A percentile compares a stretch with the other conserved stretches of the same genome.
These are phyloP conservation scores for Remersonia thermophila DNA, from an alignment of 2,329 filamentous ascomycete genomes.

Conservation along the genomic window DNA sequence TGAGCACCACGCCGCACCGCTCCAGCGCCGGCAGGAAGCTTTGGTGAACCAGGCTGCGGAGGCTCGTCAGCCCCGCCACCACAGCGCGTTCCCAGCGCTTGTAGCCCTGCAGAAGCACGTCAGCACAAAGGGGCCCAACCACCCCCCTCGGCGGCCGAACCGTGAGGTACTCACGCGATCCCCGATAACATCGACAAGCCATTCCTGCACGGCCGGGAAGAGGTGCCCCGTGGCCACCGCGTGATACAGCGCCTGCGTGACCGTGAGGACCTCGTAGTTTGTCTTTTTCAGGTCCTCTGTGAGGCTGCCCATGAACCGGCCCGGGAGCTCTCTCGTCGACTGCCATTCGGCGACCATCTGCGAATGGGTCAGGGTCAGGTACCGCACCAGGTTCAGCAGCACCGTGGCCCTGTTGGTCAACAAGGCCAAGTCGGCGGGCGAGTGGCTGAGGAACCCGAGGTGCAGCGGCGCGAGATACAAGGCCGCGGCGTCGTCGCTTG, in stretches of 20 bases:
- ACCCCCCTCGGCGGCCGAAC: too few species aligned
- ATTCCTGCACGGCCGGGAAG: slow-evolving; percentile 64
- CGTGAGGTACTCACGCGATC: slow-evolving; percentile 54
- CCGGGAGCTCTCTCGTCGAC: slow-evolving; percentile 65
- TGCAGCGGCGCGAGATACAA: slow-evolving; percentile 64
- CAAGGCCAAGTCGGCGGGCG: slow-evolving; percentile 69
- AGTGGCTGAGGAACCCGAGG: slow-evolving; percentile 67
- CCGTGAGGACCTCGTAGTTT: slow-evolving; percentile 40
- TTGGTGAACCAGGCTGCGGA: slow-evolving; percentile 70
- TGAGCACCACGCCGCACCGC: slow-evolving; percentile 67
- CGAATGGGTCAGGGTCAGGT: slow-evolving; percentile 66
- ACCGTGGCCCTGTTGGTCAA: slow-evolving; percentile 79
- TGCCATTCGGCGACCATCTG: slow-evolving; percentile 77
- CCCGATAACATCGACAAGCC: slow-evolving; percentile 72
- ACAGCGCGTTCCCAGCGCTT: slow-evolving; percentile 93
- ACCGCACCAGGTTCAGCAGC: slow-evolving; percentile 73
- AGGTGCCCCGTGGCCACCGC: slow-evolving; percentile 75
- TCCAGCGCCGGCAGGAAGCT: slow-evolving; percentile 83
- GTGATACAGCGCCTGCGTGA: slow-evolving; percentile 71
- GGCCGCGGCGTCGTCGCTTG: slow-evolving; percentile 25
- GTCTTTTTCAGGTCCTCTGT: slow-evolving; percentile 62
- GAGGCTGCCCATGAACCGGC: slow-evolving; percentile 64
- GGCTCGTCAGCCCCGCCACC: slow-evolving; percentile 59
- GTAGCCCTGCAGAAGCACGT: slow-evolving; percentile 52
- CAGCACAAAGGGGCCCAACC: too few species aligned